A percentile compares a stretch with the other conserved stretches of the same genome.
phyloP scores from a whole-genome alignment of 345 rosid genomes.

The Eucalyptus sp. region DNA sequence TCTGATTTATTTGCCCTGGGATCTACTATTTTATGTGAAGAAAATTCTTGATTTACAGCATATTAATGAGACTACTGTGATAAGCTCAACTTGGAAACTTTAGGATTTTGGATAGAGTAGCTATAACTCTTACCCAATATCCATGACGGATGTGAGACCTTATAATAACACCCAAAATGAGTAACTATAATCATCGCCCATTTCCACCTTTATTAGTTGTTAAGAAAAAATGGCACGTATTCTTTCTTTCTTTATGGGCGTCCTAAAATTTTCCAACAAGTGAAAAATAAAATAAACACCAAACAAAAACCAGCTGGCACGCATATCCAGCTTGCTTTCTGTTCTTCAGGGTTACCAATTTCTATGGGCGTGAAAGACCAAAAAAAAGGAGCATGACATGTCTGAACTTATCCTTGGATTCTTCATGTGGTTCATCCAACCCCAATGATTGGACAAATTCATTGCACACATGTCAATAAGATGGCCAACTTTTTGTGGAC shows the following conservation, averaged over 20 bases:
- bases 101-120: not conserved
- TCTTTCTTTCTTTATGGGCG: not conserved
- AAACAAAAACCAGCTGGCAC: not conserved
- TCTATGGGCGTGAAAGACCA: not conserved
- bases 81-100: not conserved
- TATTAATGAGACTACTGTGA: not conserved
- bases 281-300: not conserved
- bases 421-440: not conserved
- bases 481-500: not conserved
- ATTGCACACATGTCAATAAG: not conserved
- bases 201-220: not conserved
- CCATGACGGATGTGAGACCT: not conserved
- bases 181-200: not conserved
- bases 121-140: not conserved
- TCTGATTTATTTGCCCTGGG: not conserved
- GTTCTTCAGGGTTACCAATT: not conserved
- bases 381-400: not conserved
- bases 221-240: not conserved
- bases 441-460: not conserved
- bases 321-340: not conserved
- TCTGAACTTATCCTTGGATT: not conserved
- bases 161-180: not conserved
- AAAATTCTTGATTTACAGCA: not conserved
- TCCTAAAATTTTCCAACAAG: not conserved
- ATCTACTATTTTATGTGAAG: not conserved